Conservation (phyloP, 129 eudicot species). For the Erigeron canadensis region DNA sequence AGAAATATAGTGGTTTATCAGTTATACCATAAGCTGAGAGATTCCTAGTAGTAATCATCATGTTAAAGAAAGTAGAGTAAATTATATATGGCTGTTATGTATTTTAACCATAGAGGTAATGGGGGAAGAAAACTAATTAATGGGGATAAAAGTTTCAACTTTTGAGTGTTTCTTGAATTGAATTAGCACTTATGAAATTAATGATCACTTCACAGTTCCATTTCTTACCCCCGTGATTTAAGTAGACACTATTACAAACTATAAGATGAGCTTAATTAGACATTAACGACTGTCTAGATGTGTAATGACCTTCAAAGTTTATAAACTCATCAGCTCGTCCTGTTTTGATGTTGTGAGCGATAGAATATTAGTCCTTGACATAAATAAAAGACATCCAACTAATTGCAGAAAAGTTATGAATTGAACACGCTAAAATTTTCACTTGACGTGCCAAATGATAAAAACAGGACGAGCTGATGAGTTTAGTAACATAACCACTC, state of each 20-base stretch:
- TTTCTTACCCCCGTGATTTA: constrained; percentile 5
- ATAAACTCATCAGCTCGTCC: constrained; percentile 14
- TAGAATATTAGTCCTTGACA: no score
- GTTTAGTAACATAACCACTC: no score
- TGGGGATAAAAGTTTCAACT: constrained; percentile 22
- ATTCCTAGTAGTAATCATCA: constrained; percentile 22
- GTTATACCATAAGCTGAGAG: constrained; percentile 3
- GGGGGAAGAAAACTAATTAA: constrained; percentile 25
- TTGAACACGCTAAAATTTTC: no score
- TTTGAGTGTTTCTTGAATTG: constrained; percentile 18
- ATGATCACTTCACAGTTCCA: constrained; percentile 15
- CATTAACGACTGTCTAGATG: constrained; percentile 2
- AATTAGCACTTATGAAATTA: constrained; percentile 17
- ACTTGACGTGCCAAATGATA: no score
- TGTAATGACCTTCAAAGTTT: constrained; percentile 3
- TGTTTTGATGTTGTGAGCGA: neutral
- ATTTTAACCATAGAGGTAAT: constrained; percentile 23
- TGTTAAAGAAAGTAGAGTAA: constrained; percentile 22
- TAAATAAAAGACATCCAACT: no score
- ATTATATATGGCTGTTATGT: constrained; percentile 19
- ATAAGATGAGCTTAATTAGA: constrained; percentile 11
- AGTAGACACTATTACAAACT: constrained; percentile 8
- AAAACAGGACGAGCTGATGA: no score
- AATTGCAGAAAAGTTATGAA: no score
- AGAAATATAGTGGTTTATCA: constrained; percentile 25